phyloP scores from a whole-genome alignment of 805 yeast species.

The Candida mattraensis region DNA sequence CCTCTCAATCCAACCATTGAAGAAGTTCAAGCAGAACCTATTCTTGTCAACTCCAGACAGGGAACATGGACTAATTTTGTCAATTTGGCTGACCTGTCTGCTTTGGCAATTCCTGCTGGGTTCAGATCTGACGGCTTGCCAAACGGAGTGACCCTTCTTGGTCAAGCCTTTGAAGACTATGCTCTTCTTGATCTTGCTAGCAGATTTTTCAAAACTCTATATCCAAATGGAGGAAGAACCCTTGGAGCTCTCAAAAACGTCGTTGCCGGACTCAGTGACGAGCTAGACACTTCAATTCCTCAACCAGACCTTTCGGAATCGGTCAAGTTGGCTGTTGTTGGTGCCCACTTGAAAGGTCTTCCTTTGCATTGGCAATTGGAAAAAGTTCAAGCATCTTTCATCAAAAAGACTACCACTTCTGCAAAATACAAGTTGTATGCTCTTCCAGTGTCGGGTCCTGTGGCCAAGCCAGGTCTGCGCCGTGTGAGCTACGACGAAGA shows the following conservation, averaged over 20 bases:
- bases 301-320: slow-evolving; percentile 39
- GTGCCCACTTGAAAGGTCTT: slow-evolving; percentile 89
- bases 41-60: slow-evolving; percentile 80
- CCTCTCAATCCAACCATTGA: slow-evolving; percentile 86
- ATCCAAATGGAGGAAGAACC: slow-evolving; percentile 47
- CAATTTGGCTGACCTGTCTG: slow-evolving; percentile 90
- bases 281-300: slow-evolving; percentile 47
- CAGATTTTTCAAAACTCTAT: slow-evolving; percentile 54
- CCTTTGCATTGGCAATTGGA: slow-evolving; percentile 93
- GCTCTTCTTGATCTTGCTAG: slow-evolving; percentile 85
- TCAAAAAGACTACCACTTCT: slow-evolving; percentile 68
- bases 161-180: slow-evolving; percentile 80
- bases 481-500: slow-evolving; percentile 46
- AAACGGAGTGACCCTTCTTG: slow-evolving; percentile 83
- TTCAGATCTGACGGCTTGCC: slow-evolving; percentile 88
- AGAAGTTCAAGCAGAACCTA: slow-evolving; percentile 74
- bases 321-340: slow-evolving; percentile 86
- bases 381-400: slow-evolving; percentile 72
- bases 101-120: slow-evolving; percentile 88
- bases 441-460: slow-evolving; percentile 76
- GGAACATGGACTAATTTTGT: slow-evolving; percentile 99
- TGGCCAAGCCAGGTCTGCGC: slow-evolving; percentile 87
- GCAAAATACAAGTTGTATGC: slow-evolving; percentile 75
- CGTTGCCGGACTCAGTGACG: slow-evolving; percentile 40
- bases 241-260: slow-evolving; percentile 45